Conservation (phyloP, 2,329 filamentous ascomycete genomes). For the Amauroascus niger region DNA sequence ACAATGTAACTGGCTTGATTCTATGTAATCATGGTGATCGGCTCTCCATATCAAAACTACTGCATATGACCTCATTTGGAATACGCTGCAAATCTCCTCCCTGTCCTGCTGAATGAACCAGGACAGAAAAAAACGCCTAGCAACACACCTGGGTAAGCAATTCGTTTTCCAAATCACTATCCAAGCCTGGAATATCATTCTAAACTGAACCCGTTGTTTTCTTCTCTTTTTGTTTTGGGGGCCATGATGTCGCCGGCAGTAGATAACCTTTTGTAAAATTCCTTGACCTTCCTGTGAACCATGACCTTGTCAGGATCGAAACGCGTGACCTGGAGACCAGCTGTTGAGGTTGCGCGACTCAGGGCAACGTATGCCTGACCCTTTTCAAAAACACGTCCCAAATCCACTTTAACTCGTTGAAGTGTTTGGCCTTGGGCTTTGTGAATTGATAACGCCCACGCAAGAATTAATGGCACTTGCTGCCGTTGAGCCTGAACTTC, state of each 20-base stretch:
- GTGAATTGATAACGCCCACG: constrained; percentile 95
- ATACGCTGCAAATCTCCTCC: neutral
- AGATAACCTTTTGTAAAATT: constrained; percentile 76
- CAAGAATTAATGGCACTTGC: constrained; percentile 79
- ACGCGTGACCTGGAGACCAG: constrained; percentile 73
- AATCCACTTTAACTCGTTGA: constrained; percentile 86
- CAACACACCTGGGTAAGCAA: neutral
- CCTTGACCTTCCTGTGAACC: constrained; percentile 77
- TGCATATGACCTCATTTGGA: neutral
- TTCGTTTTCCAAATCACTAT: constrained; percentile 5
- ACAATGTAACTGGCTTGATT: neutral
- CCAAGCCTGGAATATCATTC: neutral
- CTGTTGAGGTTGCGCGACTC: constrained; percentile 79
- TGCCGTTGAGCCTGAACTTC: constrained; percentile 81
- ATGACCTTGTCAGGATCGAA: constrained; percentile 89
- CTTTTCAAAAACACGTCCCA: constrained; percentile 89
- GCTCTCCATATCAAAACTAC: neutral
- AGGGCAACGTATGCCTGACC: constrained; percentile 96
- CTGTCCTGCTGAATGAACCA: neutral
- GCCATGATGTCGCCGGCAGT: constrained; percentile 51
- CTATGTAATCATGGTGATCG: neutral
- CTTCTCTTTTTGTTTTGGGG: neutral
- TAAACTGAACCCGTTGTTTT: neutral
- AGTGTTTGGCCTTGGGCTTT: constrained; percentile 95
- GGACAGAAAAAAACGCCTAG: neutral